phyloP scores from a whole-genome alignment of 108 stramenopile genomes.

The Bacterosira constricta region DNA sequence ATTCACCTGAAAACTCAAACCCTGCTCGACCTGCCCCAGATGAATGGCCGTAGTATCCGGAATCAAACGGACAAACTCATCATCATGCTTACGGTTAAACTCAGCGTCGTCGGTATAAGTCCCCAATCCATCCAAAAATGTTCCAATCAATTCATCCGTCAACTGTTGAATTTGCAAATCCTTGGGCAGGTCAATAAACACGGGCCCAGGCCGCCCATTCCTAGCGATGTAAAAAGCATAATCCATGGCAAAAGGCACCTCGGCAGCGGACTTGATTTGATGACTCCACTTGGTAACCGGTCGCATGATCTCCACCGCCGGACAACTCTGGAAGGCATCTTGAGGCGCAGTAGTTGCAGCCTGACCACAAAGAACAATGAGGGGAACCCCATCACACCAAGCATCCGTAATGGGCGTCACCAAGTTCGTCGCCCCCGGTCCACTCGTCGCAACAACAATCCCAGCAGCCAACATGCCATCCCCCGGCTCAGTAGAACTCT shows the following conservation, averaged over 20 bases:
- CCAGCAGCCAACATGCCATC: constrained; percentile 77
- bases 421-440: constrained; percentile 91
- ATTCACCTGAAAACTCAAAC: constrained; percentile 71
- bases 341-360: constrained; percentile 82
- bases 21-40: constrained; percentile 63
- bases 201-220: constrained; percentile 92
- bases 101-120: constrained; percentile 19
- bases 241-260: constrained; percentile 89
- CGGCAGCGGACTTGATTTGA: constrained; percentile 88
- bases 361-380: constrained; percentile 90
- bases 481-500: constrained; percentile 63
- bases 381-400: constrained; percentile 89
- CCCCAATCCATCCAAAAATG: constrained; percentile 57
- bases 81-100: constrained; percentile 23
- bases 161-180: constrained; percentile 91
- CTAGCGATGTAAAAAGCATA: constrained; percentile 89
- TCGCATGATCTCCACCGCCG: constrained; percentile 83
- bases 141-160: constrained; percentile 60
- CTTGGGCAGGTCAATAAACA: constrained; percentile 92
- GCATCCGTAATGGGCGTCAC: constrained; percentile 90
- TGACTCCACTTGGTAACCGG: constrained; percentile 92
- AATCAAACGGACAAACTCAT: constrained; percentile 61
- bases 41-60: constrained; percentile 64
- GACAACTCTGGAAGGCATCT: constrained; percentile 87
- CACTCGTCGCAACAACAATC: constrained; percentile 90